phyloP scores from a whole-genome alignment of 2,329 filamentous ascomycete species.

The Scedosporium minutisporum region DNA sequence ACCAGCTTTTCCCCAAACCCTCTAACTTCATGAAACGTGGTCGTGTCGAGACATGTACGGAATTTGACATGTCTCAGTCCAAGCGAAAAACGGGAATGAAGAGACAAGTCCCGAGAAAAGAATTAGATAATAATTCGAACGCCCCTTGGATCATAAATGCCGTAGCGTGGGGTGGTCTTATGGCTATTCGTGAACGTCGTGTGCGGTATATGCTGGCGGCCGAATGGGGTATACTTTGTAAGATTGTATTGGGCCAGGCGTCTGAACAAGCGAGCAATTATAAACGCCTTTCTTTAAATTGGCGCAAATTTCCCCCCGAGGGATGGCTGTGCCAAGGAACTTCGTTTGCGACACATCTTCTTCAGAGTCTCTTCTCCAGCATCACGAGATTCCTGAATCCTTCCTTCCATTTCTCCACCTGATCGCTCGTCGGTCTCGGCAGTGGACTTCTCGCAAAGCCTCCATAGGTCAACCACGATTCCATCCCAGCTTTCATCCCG shows the following conservation, averaged over 20 bases:
- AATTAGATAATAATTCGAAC: neutral
- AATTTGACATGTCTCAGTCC: neutral
- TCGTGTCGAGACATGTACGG: neutral
- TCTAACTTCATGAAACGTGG: neutral
- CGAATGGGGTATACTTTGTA: too few relatives aligned
- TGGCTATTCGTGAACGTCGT: neutral
- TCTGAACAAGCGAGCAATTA: too few relatives aligned
- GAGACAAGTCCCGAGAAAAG: neutral
- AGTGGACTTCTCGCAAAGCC: constrained; percentile 37
- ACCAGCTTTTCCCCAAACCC: neutral
- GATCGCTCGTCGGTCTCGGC: constrained; percentile 38
- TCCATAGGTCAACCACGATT: constrained; percentile 60
- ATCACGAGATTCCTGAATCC: constrained; percentile 42
- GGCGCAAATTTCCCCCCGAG: too few relatives aligned
- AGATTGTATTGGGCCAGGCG: too few relatives aligned
- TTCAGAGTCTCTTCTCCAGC: constrained; percentile 39
- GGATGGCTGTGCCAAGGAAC: too few relatives aligned
- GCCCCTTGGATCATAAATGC: neutral
- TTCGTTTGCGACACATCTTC: too few relatives aligned
- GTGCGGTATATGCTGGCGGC: too few relatives aligned
- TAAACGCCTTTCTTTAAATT: too few relatives aligned
- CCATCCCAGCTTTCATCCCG: constrained; percentile 59
- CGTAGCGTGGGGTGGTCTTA: too few relatives aligned
- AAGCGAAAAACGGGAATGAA: neutral
- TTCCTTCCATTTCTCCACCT: constrained; percentile 42